Evolutionary conservation across 148 eudicot genomes (phyloP), one percentile per base, ranked within the genome.

Genomic region (Persicaria maculosa): DNA sequence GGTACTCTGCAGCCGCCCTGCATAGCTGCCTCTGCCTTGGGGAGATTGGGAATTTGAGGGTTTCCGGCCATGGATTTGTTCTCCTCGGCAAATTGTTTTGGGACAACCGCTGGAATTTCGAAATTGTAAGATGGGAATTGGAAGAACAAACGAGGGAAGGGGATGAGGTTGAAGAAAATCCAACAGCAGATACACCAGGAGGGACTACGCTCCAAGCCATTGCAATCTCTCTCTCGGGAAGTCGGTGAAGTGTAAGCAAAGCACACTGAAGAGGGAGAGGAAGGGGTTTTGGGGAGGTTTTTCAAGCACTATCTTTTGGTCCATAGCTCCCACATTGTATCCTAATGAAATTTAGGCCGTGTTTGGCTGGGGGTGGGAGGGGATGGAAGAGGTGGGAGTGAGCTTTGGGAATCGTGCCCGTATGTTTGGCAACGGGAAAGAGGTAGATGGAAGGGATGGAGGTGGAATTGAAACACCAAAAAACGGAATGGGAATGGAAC

Each of bases 1-100:
- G 81, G 83, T 90, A 94, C 85, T 90, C 25, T 22, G 25, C 97
- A 47, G 96, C 92, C 44, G 97, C 93, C 73, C 80, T 94, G 77
- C 91, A 88, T 83, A 83, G 79, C 48, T 77, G 79, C 67, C 74
- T 79, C 31, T 22, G 52, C 53, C 73, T 17, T 48, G 36, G 2
- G 73, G 73, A 71, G 73, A 17, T 22, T 6, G 36, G 15, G 40
- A 9, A 19, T 17, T 71, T 45, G 3, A 20, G 31, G 16, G 40
- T 14, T 9, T 71, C 36, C 31, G 40, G 54, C 20, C 72, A 44
- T 69, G 72, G 72, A 47, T 15, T 44, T 44, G 47, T 45, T 17
- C 50, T 44, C 50, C 25, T 69, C 9, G 72, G 50, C 53, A 19
- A 45, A 45, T 71, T 48, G 54, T 46, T 17, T 44, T 46, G 73